Evolutionary conservation across 805 yeast genomes (phyloP).

Genomic region (Cyberlindnera nakhonratchasimensis): DNA sequence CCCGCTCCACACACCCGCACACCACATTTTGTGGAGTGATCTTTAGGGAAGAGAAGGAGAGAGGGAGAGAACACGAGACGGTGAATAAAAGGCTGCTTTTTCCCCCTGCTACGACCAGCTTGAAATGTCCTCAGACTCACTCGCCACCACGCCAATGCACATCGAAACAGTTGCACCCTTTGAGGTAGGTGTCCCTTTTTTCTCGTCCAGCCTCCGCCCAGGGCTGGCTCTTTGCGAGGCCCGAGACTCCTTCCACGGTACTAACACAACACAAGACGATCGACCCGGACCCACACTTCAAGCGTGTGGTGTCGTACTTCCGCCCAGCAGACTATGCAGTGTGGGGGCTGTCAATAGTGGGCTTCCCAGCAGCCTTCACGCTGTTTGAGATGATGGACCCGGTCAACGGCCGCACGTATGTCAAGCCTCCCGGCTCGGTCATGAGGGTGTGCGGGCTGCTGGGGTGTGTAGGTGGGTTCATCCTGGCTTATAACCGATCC

Average conservation of each 20-base stretch:
- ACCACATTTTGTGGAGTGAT: constrained; percentile 5
- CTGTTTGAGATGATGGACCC: constrained; percentile 47
- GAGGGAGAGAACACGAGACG: too few species aligned
- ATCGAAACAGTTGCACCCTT: constrained; percentile 12
- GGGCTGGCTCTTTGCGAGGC: background rate
- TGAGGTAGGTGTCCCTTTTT: constrained; percentile 11
- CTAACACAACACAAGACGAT: constrained; percentile 39
- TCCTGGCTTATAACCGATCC: constrained; percentile 64
- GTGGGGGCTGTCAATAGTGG: constrained; percentile 44
- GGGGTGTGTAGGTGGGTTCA: constrained; percentile 73
- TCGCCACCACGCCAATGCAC: constrained; percentile 7
- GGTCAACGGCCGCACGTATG: constrained; percentile 40
- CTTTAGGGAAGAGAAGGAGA: too few species aligned
- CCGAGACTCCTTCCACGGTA: background rate
- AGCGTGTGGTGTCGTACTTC: constrained; percentile 67
- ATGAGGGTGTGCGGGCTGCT: constrained; percentile 58
- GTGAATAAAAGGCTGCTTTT: background rate
- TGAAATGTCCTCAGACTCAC: background rate
- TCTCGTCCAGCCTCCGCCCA: background rate
- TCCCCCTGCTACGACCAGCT: background rate
- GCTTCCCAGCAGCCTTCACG: constrained; percentile 46
- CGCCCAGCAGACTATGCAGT: constrained; percentile 61
- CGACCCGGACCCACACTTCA: constrained; percentile 77
- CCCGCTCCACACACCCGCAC: too few species aligned
- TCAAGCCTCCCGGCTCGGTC: constrained; percentile 50